Base-by-base conservation (phyloP, 148 eudicot genomes). In the Tetragonia tetragonoides region DNA sequence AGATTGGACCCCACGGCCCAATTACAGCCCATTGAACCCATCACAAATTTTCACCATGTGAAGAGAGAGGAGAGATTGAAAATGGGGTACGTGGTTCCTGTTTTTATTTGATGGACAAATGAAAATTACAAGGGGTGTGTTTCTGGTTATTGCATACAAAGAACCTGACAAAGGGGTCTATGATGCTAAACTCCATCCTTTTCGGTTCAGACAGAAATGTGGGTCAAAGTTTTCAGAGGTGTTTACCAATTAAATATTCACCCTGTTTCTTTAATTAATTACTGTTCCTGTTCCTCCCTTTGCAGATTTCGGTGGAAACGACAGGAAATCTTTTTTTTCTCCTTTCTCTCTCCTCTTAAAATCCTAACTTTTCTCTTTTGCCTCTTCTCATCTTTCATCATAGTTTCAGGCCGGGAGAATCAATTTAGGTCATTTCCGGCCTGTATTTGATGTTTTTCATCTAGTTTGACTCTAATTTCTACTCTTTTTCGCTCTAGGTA, bases 261-360 rank as follows among this genome's bases (percentile, higher is more conserved):
- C 63, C 66, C 81, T 75, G 56, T 81, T 84, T 24, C n/a, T 70
- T 16, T 24, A 16, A 6, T 28, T 17, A 46, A 5, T 57, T 57
- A 1, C 24, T 68, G 0, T 66, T 39, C 1, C 53, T 56, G 51
- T 40, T 15, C 49, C 24, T 37, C 9, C 68, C 81, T 73, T 44
- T 83, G 42, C 86, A 85, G 37, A 90, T 88, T 92, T 92, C 89
- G 87, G 85, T 90, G 92, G 88, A 79, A 88, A 83, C 21, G 93
- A 90, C 92, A 81, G 72, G 51, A 79, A 77, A 85, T 81, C 81
- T n/a, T n/a, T n/a, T n/a, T n/a, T n/a, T n/a, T n/a, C n/a, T n/a
- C n/a, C n/a, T n/a, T n/a, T n/a, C n/a, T n/a, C n/a, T n/a, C n/a
- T n/a, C n/a, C n/a, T n/a, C n/a, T n/a, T n/a, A n/a, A n/a, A n/a